phyloP scores from a whole-genome alignment of 768 basidiomycete species.

The Boletus reticulatus region DNA sequence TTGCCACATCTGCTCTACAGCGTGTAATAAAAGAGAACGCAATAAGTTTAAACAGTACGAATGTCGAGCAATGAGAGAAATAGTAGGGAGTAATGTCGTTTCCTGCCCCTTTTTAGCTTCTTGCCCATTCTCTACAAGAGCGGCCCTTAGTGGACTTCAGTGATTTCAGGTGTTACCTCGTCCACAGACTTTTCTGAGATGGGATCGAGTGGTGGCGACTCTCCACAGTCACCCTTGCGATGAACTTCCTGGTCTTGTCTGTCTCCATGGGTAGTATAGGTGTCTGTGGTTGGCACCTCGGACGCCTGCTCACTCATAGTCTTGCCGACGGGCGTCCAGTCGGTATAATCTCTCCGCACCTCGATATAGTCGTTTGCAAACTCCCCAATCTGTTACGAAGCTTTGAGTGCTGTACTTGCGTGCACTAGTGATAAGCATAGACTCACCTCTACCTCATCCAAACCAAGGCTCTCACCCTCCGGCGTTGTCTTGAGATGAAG shows the following conservation, averaged over 20 bases:
- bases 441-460: constrained; percentile 71
- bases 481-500: constrained; percentile 51
- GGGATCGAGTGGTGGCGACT: constrained; percentile 15
- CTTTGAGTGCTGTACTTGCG: background rate
- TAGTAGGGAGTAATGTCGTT: background rate
- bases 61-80: background rate
- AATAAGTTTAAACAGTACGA: background rate
- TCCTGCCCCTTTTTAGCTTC: background rate
- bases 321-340: constrained; percentile 41
- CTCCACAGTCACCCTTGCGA: background rate
- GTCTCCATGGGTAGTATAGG: constrained; percentile 31
- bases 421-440: background rate
- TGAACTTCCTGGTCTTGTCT: constrained; percentile 31
- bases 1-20: background rate
- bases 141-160: background rate
- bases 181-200: constrained; percentile 15
- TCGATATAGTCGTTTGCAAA: constrained; percentile 71
- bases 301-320: constrained; percentile 3
- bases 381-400: constrained; percentile 52
- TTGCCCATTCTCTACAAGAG: background rate
- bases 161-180: background rate
- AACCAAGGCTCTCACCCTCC: constrained; percentile 59
- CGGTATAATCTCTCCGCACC: constrained; percentile 61
- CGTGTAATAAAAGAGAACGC: background rate
- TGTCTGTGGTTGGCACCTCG: constrained; percentile 8